Evolutionary conservation across 2,329 filamentous ascomycete species (phyloP).

Genomic region (Cladophialophora carrionii): DNA sequence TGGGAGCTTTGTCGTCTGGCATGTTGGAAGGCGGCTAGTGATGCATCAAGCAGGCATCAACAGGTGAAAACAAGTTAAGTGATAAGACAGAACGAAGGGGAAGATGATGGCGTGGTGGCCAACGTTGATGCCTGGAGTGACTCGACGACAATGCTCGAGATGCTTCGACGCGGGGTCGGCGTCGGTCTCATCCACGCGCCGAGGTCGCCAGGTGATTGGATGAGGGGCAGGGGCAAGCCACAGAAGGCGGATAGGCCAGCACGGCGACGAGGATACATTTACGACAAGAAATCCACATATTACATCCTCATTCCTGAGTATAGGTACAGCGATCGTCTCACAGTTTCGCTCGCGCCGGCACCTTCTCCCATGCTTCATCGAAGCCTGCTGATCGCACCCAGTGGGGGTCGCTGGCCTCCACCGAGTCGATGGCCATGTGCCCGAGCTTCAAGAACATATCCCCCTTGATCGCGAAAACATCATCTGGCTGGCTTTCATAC

Average conservation of each 20-base stretch:
- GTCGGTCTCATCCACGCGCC: conserved; percentile 2
- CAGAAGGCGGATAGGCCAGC: not conserved
- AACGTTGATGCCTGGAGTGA: conserved; percentile 21
- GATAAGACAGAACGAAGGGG: not conserved
- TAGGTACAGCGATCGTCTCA: conserved; percentile 4
- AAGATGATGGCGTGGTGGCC: conserved; percentile 3
- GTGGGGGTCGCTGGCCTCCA: conserved; percentile 37
- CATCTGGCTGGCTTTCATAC: conserved; percentile 42
- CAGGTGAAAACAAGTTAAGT: conserved; percentile 15
- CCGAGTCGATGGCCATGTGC: conserved; percentile 47
- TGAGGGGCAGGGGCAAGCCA: not conserved
- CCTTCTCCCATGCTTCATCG: conserved; percentile 47
- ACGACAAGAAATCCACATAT: not conserved
- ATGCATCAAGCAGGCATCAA: not conserved
- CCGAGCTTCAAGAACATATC: conserved; percentile 51
- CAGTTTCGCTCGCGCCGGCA: conserved; percentile 36
- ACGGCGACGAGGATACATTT: not conserved
- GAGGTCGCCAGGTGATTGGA: conserved; percentile 6
- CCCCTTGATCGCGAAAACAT: conserved; percentile 45
- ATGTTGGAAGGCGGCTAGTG: conserved; percentile 27
- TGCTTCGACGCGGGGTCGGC: conserved; percentile 14
- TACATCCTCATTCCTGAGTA: not conserved
- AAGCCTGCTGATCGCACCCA: conserved; percentile 50
- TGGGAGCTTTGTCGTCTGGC: conserved; percentile 38
- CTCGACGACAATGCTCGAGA: conserved; percentile 8